Percentiles rank a stretch among this genome's conserved stretches.
phyloP scores from a whole-genome alignment of 805 yeast species.

The Monosporozyma servazzii region DNA sequence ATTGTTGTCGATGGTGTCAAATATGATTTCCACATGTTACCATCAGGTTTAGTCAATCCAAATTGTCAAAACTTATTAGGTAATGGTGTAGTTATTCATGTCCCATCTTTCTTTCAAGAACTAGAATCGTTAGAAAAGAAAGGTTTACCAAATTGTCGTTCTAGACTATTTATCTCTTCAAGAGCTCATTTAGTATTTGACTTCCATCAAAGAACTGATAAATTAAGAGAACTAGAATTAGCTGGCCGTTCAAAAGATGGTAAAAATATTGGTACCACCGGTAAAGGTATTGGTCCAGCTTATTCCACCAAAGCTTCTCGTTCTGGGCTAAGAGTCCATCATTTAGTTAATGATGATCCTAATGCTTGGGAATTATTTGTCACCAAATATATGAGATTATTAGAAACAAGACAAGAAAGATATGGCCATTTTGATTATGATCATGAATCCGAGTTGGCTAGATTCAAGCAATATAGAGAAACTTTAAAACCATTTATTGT shows the following conservation, averaged over 20 bases:
- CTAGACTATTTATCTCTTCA: constrained; percentile 77
- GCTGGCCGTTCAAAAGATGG: constrained; percentile 40
- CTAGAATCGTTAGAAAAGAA: constrained; percentile 70
- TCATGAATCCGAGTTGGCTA: constrained; percentile 65
- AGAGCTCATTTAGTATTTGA: constrained; percentile 96
- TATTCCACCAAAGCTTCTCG: constrained; percentile 95
- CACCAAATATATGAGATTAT: constrained; percentile 62
- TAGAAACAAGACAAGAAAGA: constrained; percentile 75
- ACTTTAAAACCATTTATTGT: constrained; percentile 81
- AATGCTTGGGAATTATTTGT: constrained; percentile 92
- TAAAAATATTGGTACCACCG: constrained; percentile 95
- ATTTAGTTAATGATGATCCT: constrained; percentile 79
- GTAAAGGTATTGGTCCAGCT: constrained; percentile 98
- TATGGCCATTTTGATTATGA: constrained; percentile 92
- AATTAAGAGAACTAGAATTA: constrained; percentile 86
- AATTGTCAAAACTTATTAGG: constrained; percentile 86
- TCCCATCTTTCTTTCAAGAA: constrained; percentile 88
- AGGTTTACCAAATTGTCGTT: constrained; percentile 52
- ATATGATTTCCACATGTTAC: constrained; percentile 98
- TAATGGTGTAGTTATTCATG: constrained; percentile 91
- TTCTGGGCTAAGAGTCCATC: constrained; percentile 95
- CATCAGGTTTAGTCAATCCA: constrained; percentile 94
- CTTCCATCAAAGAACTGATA: constrained; percentile 96
- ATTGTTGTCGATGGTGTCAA: constrained; percentile 82
- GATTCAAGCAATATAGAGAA: constrained; percentile 67